These are phyloP conservation scores for Xylaria sp. DNA, from an alignment of 2,329 filamentous ascomycete genomes.

Conservation along the genomic window DNA sequence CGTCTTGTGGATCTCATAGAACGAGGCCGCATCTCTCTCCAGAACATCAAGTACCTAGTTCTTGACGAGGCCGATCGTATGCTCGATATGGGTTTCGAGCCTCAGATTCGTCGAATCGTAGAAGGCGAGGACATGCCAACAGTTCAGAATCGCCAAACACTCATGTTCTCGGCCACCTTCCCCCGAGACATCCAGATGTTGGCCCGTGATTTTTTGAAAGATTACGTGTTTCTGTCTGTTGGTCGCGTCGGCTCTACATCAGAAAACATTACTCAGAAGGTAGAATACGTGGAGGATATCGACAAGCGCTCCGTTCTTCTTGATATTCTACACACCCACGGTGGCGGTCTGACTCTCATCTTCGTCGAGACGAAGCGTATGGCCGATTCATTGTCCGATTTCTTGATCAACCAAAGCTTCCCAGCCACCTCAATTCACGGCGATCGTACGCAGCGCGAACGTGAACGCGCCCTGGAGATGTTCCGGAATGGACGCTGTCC, in stretches of 20 bases:
- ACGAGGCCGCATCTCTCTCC: slow-evolving; percentile 94
- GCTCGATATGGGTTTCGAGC: slow-evolving; percentile 99
- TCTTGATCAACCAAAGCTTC: slow-evolving; percentile 98
- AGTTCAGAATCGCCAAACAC: slow-evolving; percentile 85
- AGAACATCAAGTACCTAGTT: slow-evolving; percentile 99
- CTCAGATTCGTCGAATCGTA: slow-evolving; percentile 97
- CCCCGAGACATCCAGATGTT: slow-evolving; percentile 99
- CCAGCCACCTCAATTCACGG: slow-evolving; percentile 98
- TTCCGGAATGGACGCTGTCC: slow-evolving; percentile 96
- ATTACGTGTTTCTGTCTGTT: slow-evolving; percentile 98
- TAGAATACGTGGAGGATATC: slow-evolving; percentile 94
- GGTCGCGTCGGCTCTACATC: slow-evolving; percentile 98
- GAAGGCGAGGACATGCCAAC: slow-evolving; percentile 97
- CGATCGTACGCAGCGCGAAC: slow-evolving; percentile 97
- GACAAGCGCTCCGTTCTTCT: slow-evolving; percentile 98
- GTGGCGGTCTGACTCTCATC: slow-evolving; percentile 87
- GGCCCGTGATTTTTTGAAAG: slow-evolving; percentile 96
- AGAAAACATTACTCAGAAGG: slow-evolving; percentile 99
- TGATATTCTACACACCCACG: slow-evolving; percentile 95
- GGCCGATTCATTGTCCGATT: slow-evolving; percentile 97
- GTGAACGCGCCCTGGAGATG: slow-evolving; percentile 96
- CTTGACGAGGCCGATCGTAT: slow-evolving; percentile 99
- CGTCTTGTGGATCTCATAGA: slow-evolving; percentile 98
- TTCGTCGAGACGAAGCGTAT: slow-evolving; percentile 99
- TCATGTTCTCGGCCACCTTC: slow-evolving; percentile 99